Percentiles rank a stretch among this genome's conserved stretches.
Conservation (phyloP, 164 flowering plant species). For the Paratinospora sagittata region DNA sequence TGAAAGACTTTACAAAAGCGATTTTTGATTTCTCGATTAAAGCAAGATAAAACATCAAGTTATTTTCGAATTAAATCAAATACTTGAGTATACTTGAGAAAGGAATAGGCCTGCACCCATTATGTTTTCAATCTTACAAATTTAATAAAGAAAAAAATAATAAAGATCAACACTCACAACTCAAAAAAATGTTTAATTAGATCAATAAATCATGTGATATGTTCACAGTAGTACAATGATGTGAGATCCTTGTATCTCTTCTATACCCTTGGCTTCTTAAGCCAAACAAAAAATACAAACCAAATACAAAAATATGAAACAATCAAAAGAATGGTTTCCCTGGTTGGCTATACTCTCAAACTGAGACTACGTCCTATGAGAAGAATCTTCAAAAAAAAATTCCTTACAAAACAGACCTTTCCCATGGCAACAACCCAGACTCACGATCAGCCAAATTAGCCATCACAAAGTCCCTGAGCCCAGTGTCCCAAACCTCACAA, state of each 20-base stretch:
- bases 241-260: conserved; percentile 7
- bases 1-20: no score
- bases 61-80: no score
- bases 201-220: conserved; percentile 3
- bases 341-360: neutral
- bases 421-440: conserved; percentile 70
- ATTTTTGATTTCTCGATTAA: no score
- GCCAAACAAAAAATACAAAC: neutral
- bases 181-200: neutral
- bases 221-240: neutral
- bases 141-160: no score
- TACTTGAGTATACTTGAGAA: no score
- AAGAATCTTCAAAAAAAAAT: no score
- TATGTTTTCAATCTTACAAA: no score
- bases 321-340: conserved; percentile 12
- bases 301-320: neutral
- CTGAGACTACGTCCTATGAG: conserved; percentile 7
- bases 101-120: no score
- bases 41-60: no score
- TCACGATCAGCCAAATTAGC: conserved; percentile 49
- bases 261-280: conserved; percentile 4
- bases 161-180: no score
- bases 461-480: conserved; percentile 63
- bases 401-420: conserved; percentile 23
- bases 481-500: conserved; percentile 90